These are phyloP conservation scores for Arthrobotrys sinensis DNA, from an alignment of 2,329 filamentous ascomycete species.

Conservation along the genomic window DNA sequence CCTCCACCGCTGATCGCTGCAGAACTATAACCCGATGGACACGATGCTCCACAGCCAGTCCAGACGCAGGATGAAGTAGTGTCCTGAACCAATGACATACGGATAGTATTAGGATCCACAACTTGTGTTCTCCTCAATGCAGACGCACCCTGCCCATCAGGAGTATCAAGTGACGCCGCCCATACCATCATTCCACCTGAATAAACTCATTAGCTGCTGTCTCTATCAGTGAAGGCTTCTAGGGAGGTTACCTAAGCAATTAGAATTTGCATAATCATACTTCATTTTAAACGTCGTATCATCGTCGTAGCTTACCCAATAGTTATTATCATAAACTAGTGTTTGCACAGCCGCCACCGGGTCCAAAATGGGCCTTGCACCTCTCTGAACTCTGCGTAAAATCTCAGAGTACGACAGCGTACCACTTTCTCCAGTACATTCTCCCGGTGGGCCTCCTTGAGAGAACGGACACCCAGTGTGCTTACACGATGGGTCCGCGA, in stretches of 20 bases:
- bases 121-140: constrained; percentile 48
- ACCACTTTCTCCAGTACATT: constrained; percentile 23
- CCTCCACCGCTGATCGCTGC: constrained; percentile 16
- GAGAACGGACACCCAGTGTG: constrained; percentile 63
- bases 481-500: constrained; percentile 62
- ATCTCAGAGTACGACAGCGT: constrained; percentile 33
- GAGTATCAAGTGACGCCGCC: constrained; percentile 15
- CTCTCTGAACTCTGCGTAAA: not conserved
- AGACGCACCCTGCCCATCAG: constrained; percentile 5
- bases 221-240: too few relatives aligned
- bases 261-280: constrained; percentile 65
- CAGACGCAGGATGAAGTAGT: constrained; percentile 19
- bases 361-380: not conserved
- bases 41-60: constrained; percentile 4
- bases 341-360: not conserved
- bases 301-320: constrained; percentile 70
- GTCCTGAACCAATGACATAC: not conserved
- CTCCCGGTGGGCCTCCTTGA: constrained; percentile 14
- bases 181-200: constrained; percentile 27
- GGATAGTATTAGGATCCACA: not conserved
- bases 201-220: not conserved
- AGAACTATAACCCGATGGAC: not conserved
- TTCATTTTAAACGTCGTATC: constrained; percentile 66
- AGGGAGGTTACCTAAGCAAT: constrained; percentile 63
- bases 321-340: constrained; percentile 61